Evolutionary conservation across 78 protist species (phyloP).

Genomic region (Speleostelium caveatum): DNA sequence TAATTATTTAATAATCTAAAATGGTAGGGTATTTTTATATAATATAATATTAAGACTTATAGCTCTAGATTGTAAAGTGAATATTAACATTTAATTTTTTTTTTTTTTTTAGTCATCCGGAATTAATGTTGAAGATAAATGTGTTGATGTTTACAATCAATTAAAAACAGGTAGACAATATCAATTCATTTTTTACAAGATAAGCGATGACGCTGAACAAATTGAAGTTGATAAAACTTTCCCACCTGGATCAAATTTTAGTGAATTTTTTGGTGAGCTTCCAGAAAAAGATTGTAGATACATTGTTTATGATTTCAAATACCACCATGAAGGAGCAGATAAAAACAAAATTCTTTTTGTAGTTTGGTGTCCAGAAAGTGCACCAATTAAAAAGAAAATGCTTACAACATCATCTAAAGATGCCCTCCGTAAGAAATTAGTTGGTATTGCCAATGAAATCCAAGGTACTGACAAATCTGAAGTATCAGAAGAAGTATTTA

Average conservation of each 20-base stretch:
- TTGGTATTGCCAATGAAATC: conserved; percentile 87
- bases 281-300: conserved; percentile 47
- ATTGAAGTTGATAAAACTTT: conserved; percentile 57
- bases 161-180: conserved; percentile 61
- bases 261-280: neutral
- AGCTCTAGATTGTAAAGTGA: too few species aligned
- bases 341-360: conserved; percentile 47
- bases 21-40: too few species aligned
- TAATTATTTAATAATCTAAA: too few species aligned
- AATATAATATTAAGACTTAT: too few species aligned
- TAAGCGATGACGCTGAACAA: conserved; percentile 8
- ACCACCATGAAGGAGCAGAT: conserved; percentile 31
- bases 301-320: conserved; percentile 29
- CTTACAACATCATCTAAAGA: conserved; percentile 89
- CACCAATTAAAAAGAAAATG: conserved; percentile 89
- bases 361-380: conserved; percentile 79
- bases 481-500: neutral
- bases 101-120: conserved; percentile 53
- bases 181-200: conserved; percentile 26
- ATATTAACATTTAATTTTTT: too few species aligned
- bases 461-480: conserved; percentile 72
- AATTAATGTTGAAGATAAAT: conserved; percentile 7
- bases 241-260: conserved; percentile 21
- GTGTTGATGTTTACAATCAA: conserved; percentile 27
- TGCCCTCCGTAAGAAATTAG: conserved; percentile 81